phyloP scores from a whole-genome alignment of 2,329 filamentous ascomycete genomes.

The Beauveria sp. region DNA sequence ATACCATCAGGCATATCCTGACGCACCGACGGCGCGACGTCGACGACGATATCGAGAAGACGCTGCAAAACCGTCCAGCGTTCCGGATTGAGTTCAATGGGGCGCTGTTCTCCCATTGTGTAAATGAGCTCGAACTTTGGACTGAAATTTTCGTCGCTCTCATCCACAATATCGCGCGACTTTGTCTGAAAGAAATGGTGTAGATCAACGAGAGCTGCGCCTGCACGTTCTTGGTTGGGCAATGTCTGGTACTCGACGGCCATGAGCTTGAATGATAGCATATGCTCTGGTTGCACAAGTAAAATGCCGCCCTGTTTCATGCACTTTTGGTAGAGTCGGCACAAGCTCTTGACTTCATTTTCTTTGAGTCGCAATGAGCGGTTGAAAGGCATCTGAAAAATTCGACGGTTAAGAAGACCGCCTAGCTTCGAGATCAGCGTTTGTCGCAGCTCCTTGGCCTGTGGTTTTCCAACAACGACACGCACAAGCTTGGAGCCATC shows the following conservation, averaged over 20 bases:
- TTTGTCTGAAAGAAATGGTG: slow-evolving; percentile 36
- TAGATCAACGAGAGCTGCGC: slow-evolving; percentile 28
- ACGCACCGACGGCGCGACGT: neutral
- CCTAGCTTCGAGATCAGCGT: slow-evolving; percentile 48
- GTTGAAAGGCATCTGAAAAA: slow-evolving; percentile 54
- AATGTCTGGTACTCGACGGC: slow-evolving; percentile 28
- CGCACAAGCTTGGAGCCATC: slow-evolving; percentile 43
- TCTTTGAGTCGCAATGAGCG: slow-evolving; percentile 33
- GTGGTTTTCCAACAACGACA: slow-evolving; percentile 54
- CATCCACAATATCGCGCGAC: slow-evolving; percentile 53
- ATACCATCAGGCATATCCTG: neutral
- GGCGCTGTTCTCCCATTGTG: slow-evolving; percentile 46
- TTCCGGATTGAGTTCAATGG: slow-evolving; percentile 43
- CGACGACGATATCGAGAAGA: neutral
- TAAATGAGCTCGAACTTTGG: slow-evolving; percentile 57
- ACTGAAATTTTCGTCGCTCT: slow-evolving; percentile 58
- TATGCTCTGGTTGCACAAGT: slow-evolving; percentile 55
- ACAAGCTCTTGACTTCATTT: slow-evolving; percentile 28
- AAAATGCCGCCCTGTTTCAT: slow-evolving; percentile 44
- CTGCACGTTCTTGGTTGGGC: slow-evolving; percentile 14
- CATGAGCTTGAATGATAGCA: slow-evolving; percentile 58
- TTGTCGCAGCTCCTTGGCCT: slow-evolving; percentile 53
- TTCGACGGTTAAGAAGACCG: slow-evolving; percentile 43
- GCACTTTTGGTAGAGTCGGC: slow-evolving; percentile 36
- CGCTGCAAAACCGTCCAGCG: slow-evolving; percentile 50